phyloP scores from a whole-genome alignment of 225 moss, liverwort and hornwort species.

The Straminergon stramineum region DNA sequence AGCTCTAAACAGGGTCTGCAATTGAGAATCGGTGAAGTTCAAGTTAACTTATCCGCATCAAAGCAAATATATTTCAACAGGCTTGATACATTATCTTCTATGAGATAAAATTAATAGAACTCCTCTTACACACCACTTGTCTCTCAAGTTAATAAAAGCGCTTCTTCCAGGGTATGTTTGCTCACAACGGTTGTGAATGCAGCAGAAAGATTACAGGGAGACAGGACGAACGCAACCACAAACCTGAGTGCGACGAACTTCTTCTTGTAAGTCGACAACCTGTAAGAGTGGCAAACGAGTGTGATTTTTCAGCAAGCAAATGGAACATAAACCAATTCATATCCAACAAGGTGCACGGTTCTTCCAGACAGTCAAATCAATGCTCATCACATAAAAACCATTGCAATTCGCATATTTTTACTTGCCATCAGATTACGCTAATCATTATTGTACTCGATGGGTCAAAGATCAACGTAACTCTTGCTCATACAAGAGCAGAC shows the following conservation, averaged over 20 bases:
- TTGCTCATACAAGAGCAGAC: background rate
- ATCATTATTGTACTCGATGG: background rate
- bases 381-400: background rate
- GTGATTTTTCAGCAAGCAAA: background rate
- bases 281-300: conserved; percentile 1
- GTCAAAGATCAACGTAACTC: background rate
- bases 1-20: conserved; percentile 30
- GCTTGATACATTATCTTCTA: background rate
- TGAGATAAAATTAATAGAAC: background rate
- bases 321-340: background rate
- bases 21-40: background rate
- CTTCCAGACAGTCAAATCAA: background rate
- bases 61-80: background rate
- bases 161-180: background rate
- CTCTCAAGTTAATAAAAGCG: background rate
- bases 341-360: background rate
- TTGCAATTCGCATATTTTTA: background rate
- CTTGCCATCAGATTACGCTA: background rate
- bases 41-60: background rate
- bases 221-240: conserved; percentile 1
- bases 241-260: conserved; percentile 40
- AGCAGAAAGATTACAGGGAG: background rate
- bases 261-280: conserved; percentile 48
- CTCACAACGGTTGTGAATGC: background rate
- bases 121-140: background rate